A percentile compares a stretch with the other conserved stretches of the same genome.
Evolutionary conservation across 805 yeast species (phyloP).

Genomic region (Metschnikowia drakensbergensis): DNA sequence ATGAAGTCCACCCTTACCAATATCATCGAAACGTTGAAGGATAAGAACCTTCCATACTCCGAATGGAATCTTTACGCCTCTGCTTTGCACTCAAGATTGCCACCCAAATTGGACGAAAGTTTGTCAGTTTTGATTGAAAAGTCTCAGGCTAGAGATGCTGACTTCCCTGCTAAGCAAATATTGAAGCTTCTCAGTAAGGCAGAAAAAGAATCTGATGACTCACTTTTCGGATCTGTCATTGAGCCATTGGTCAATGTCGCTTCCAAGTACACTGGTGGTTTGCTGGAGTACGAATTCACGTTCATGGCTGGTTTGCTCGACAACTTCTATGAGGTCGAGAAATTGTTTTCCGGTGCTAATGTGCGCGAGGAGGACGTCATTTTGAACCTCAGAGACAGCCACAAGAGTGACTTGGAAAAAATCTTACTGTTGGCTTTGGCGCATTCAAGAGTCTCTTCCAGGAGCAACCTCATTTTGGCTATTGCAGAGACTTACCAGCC

Average conservation of each 20-base stretch:
- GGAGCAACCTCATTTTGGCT: conserved; percentile 84
- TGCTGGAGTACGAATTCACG: conserved; percentile 76
- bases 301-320: conserved; percentile 67
- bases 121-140: conserved; percentile 66
- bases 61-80: conserved; percentile 86
- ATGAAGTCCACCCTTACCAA: conserved; percentile 78
- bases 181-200: conserved; percentile 66
- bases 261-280: conserved; percentile 64
- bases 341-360: conserved; percentile 69
- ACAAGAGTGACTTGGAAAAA: conserved; percentile 66
- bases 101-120: conserved; percentile 67
- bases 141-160: conserved; percentile 59
- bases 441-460: conserved; percentile 89
- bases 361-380: conserved; percentile 86
- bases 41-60: conserved; percentile 83
- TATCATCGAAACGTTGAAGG: conserved; percentile 67
- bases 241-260: conserved; percentile 76
- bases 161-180: conserved; percentile 91
- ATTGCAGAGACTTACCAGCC: conserved; percentile 81
- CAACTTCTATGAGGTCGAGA: conserved; percentile 76
- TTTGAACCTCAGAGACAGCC: conserved; percentile 80
- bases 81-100: conserved; percentile 89
- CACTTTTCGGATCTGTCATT: conserved; percentile 49
- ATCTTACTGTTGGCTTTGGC: conserved; percentile 77
- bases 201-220: conserved; percentile 43